Evolutionary conservation across 345 rosid genomes (phyloP).

Genomic region (Dovyalis caffra): DNA sequence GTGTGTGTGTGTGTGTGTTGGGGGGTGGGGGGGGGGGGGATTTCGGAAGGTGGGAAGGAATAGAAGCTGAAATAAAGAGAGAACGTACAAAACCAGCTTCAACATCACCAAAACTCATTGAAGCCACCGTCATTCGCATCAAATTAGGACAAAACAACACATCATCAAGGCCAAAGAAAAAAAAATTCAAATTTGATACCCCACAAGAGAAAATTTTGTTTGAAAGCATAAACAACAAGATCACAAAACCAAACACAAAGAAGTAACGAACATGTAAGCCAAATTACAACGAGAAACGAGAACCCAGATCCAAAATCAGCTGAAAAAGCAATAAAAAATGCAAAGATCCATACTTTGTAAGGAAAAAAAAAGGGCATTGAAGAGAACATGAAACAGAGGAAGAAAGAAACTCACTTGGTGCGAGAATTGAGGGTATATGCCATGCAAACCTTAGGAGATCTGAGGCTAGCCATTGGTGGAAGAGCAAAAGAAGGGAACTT

Average conservation of each 20-base stretch:
- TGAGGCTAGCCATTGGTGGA: slow-evolving; percentile 55
- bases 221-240: background rate
- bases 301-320: slow-evolving; percentile 26
- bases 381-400: background rate
- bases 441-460: slow-evolving; percentile 79
- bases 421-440: slow-evolving; percentile 70
- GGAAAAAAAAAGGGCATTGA: background rate
- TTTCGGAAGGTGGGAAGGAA: too few relatives aligned
- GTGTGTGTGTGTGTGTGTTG: too few relatives aligned
- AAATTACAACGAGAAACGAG: slow-evolving; percentile 9
- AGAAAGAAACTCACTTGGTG: slow-evolving; percentile 43
- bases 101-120: too few relatives aligned
- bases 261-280: background rate
- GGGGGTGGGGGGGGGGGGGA: too few relatives aligned
- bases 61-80: too few relatives aligned
- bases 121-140: too few relatives aligned
- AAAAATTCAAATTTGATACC: too few relatives aligned
- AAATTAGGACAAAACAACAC: too few relatives aligned
- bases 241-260: background rate
- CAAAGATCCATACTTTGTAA: slow-evolving; percentile 7
- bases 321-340: background rate
- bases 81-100: too few relatives aligned
- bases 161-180: too few relatives aligned
- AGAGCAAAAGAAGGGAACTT: slow-evolving; percentile 53
- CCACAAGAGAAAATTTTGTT: background rate